These are phyloP conservation scores for Suhomyces bokatorum DNA, from an alignment of 1,139 yeast genomes.

Conservation along the genomic window DNA sequence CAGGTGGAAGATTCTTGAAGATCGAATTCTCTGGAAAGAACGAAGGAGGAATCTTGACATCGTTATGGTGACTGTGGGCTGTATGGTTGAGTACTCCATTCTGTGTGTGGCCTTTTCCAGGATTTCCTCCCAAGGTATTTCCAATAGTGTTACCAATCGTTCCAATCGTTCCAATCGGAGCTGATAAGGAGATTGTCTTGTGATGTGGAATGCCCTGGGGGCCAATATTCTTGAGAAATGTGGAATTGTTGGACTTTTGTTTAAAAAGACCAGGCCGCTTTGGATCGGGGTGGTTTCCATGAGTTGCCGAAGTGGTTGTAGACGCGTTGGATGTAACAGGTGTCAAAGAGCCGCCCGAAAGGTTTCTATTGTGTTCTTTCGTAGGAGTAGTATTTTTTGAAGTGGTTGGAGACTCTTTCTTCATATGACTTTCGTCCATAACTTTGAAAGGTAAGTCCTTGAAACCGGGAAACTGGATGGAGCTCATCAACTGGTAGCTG, in stretches of 20 bases:
- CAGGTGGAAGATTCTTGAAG: constrained; percentile 36
- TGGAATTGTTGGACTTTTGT: constrained; percentile 32
- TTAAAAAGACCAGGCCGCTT: constrained; percentile 36
- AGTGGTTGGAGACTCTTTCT: constrained; percentile 7
- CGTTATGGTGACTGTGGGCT: constrained; percentile 17
- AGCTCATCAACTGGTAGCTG: constrained; percentile 59
- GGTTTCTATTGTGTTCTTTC: constrained; percentile 12
- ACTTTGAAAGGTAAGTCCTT: constrained; percentile 34
- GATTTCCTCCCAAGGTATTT: background rate
- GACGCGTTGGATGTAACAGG: constrained; percentile 4
- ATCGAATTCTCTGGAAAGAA: constrained; percentile 43
- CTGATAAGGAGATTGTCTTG: background rate
- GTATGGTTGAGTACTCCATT: constrained; percentile 2
- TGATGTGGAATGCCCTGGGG: constrained; percentile 1
- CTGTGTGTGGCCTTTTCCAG: background rate
- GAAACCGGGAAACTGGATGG: constrained; percentile 58
- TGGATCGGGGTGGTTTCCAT: constrained; percentile 5
- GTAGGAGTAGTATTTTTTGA: constrained; percentile 15
- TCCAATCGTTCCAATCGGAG: background rate
- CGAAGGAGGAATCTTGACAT: constrained; percentile 44
- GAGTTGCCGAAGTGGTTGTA: background rate
- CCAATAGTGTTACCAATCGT: background rate
- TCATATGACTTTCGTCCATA: constrained; percentile 11
- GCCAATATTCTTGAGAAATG: constrained; percentile 17
- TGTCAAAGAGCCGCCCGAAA: constrained; percentile 4